Conservation (phyloP, 345 rosid genomes). For the Boechera retrofracta region DNA sequence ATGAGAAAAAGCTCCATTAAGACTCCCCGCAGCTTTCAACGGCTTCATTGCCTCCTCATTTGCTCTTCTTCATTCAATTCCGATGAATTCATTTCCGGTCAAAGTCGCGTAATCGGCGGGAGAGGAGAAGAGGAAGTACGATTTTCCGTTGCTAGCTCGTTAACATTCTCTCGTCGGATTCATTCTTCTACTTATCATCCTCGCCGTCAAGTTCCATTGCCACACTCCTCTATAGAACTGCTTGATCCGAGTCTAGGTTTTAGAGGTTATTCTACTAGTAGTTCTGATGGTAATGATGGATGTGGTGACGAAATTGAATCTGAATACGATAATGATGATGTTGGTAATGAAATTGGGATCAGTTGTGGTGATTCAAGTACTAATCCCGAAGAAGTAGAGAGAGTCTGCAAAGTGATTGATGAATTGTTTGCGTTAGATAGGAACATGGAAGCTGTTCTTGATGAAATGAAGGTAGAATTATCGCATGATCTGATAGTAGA, state of each 20-base stretch:
- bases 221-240: not conserved
- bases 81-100: slow-evolving; percentile 52
- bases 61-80: slow-evolving; percentile 17
- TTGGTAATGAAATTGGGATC: slow-evolving; percentile 22
- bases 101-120: slow-evolving; percentile 41
- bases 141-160: slow-evolving; percentile 52
- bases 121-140: slow-evolving; percentile 54
- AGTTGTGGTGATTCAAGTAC: slow-evolving; percentile 36
- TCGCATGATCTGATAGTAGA: slow-evolving; percentile 65
- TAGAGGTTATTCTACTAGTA: slow-evolving; percentile 49
- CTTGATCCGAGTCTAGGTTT: slow-evolving; percentile 20
- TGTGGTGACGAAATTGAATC: slow-evolving; percentile 27
- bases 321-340: slow-evolving; percentile 35
- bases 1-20: slow-evolving; percentile 35
- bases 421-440: slow-evolving; percentile 81
- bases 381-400: slow-evolving; percentile 61
- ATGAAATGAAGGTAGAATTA: slow-evolving; percentile 61
- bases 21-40: slow-evolving; percentile 15
- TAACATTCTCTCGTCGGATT: slow-evolving; percentile 64
- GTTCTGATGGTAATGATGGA: slow-evolving; percentile 7
- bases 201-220: slow-evolving; percentile 58
- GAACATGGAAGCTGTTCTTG: slow-evolving; percentile 93
- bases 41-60: slow-evolving; percentile 11
- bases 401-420: slow-evolving; percentile 86
- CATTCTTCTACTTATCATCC: slow-evolving; percentile 55